These are phyloP conservation scores for Nymphaea colorata DNA, from an alignment of 164 flowering plant genomes.

Conservation along the genomic window DNA sequence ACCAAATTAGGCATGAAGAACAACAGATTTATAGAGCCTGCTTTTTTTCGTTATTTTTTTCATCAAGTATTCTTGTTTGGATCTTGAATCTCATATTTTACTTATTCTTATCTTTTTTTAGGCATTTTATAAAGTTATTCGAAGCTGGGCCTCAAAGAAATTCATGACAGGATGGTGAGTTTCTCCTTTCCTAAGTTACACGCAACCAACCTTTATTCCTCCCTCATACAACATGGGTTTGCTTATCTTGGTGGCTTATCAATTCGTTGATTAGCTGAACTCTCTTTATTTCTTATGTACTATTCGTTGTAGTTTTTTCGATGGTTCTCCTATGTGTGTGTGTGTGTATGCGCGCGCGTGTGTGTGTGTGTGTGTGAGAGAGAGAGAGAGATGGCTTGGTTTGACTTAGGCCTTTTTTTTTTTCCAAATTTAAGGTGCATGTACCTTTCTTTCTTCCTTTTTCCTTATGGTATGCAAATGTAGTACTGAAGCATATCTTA, in stretches of 20 bases:
- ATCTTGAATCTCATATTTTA: background rate
- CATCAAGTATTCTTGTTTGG: background rate
- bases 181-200: background rate
- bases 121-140: constrained; percentile 71
- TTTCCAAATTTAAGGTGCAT: no score
- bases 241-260: no score
- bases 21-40: background rate
- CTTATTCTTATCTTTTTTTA: constrained; percentile 14
- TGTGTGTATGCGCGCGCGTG: background rate
- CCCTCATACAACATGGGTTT: background rate
- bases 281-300: background rate
- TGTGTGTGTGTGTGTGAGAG: background rate
- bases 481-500: no score
- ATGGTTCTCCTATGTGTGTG: background rate
- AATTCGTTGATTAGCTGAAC: no score
- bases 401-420: no score
- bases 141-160: constrained; percentile 90
- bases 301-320: background rate
- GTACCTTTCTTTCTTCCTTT: no score
- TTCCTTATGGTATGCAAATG: no score
- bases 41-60: background rate
- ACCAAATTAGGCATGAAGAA: background rate
- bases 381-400: no score
- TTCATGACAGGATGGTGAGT: constrained; percentile 88
- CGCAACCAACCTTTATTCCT: background rate